Percentiles rank a stretch among this genome's conserved stretches.
Conservation (phyloP, 1,284 basidiomycete species). For the Porodaedalea pini region DNA sequence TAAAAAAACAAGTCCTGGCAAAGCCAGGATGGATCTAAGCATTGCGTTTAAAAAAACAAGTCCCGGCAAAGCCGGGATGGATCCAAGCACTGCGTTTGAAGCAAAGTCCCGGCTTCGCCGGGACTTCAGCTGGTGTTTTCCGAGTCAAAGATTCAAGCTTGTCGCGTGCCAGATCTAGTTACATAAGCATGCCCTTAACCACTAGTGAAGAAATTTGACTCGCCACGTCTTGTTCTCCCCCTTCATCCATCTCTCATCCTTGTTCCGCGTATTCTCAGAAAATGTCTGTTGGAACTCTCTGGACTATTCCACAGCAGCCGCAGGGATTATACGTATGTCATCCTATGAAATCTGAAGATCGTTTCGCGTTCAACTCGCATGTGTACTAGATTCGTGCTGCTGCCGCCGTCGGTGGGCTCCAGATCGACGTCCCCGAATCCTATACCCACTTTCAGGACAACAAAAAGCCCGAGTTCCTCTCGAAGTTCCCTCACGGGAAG, state of each 20-base stretch:
- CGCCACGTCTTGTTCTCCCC: not conserved
- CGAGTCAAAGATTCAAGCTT: conserved; percentile 22
- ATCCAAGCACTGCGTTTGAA: no score
- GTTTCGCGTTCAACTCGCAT: not conserved
- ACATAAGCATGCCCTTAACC: conserved; percentile 11
- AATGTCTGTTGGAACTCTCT: conserved; percentile 20
- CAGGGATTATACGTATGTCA: conserved; percentile 14
- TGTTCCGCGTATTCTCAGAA: not conserved
- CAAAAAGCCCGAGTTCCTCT: conserved; percentile 71
- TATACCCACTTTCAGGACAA: conserved; percentile 74
- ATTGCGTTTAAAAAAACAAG: no score
- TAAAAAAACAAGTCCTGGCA: no score
- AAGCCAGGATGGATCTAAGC: no score
- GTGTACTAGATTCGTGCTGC: conserved; percentile 59
- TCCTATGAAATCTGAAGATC: not conserved
- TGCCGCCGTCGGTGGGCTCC: conserved; percentile 69
- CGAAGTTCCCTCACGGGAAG: conserved; percentile 82
- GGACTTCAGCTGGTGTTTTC: no score
- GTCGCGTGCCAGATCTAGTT: conserved; percentile 1
- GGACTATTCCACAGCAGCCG: conserved; percentile 16
- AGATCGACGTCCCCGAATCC: conserved; percentile 53
- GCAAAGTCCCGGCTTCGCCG: no score
- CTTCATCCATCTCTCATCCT: conserved; percentile 7
- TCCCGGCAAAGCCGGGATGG: no score
- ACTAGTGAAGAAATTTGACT: conserved; percentile 5